Conservation (phyloP, 228 moss, liverwort and hornwort species). For the Sphagnum magellanicum region DNA sequence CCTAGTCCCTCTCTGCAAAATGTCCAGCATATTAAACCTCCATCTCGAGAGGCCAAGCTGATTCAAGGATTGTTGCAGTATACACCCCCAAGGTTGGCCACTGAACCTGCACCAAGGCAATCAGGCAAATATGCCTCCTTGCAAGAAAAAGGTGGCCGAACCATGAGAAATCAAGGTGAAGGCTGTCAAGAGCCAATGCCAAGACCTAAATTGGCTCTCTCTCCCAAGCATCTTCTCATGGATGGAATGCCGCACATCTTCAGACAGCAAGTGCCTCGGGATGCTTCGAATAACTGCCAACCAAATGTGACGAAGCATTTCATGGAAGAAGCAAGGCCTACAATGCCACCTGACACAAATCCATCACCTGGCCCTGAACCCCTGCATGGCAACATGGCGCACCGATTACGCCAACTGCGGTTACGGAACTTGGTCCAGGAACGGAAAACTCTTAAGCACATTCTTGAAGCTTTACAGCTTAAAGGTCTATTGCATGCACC, state of each 20-base stretch:
- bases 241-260: background rate
- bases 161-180: conserved; percentile 6
- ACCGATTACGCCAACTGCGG: conserved; percentile 12
- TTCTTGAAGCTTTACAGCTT: conserved; percentile 55
- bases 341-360: too few species aligned
- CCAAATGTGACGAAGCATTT: too few species aligned
- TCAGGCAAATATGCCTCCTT: conserved; percentile 36
- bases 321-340: too few species aligned
- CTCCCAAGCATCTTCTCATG: conserved; percentile 23
- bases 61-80: conserved; percentile 45
- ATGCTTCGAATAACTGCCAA: conserved; percentile 3
- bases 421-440: conserved; percentile 20
- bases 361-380: conserved; percentile 8
- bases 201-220: conserved; percentile 7
- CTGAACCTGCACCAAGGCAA: conserved; percentile 26
- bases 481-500: conserved; percentile 36
- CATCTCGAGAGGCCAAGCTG: conserved; percentile 37
- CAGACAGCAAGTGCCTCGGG: conserved; percentile 10
- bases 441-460: conserved; percentile 41
- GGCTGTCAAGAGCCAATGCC: background rate
- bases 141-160: conserved; percentile 5
- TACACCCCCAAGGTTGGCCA: conserved; percentile 15
- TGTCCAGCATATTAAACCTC: conserved; percentile 20
- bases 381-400: conserved; percentile 7
- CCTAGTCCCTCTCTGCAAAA: conserved; percentile 10